These are phyloP conservation scores for Aspergillus fijiensis DNA, from an alignment of 2,329 filamentous ascomycete species.

Conservation along the genomic window DNA sequence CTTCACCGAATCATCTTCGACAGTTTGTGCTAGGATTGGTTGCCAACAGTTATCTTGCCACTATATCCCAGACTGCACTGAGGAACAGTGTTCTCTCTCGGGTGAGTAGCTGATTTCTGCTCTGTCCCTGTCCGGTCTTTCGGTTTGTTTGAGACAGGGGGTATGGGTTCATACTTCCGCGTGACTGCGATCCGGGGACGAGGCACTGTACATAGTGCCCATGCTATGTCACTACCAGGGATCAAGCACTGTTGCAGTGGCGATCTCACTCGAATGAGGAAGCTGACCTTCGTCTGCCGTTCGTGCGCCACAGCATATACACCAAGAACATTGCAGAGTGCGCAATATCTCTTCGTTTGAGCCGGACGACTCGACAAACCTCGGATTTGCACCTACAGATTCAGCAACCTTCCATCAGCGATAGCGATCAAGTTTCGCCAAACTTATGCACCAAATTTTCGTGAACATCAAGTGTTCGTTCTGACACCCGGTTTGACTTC, in stretches of 20 bases:
- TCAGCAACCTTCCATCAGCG: background rate
- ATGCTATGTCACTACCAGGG: background rate
- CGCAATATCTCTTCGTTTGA: background rate
- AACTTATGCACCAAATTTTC: background rate
- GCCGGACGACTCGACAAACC: background rate
- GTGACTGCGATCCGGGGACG: background rate
- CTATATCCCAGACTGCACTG: background rate
- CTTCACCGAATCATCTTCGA: constrained; percentile 2
- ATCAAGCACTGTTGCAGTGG: background rate
- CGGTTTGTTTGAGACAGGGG: background rate
- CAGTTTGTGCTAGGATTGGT: constrained; percentile 13
- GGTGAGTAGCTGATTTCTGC: constrained; percentile 1
- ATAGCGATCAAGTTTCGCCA: background rate
- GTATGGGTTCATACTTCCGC: background rate
- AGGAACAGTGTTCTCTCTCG: background rate
- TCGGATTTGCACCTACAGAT: background rate
- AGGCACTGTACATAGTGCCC: background rate
- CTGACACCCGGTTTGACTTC: background rate
- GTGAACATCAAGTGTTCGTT: background rate
- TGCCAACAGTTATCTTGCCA: constrained; percentile 15
- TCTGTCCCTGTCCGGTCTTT: background rate
- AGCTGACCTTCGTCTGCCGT: background rate
- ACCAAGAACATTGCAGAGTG: background rate
- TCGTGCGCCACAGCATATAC: background rate
- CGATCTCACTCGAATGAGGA: background rate